Evolutionary conservation across 148 eudicot genomes (phyloP).

Genomic region (Vaccinium myrtillus): DNA sequence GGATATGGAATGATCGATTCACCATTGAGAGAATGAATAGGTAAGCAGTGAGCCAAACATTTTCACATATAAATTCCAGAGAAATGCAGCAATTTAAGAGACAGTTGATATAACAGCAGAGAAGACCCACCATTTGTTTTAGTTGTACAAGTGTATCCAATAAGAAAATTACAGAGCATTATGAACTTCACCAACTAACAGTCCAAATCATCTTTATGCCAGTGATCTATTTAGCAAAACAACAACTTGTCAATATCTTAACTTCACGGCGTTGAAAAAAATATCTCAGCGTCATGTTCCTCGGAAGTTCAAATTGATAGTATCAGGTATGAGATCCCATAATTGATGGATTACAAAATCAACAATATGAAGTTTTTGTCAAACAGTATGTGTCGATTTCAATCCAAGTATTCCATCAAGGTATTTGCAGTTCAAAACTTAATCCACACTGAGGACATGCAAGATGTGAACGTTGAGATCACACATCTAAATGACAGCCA

Average conservation of each 20-base stretch:
- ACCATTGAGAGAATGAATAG: not conserved
- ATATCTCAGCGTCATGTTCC: not conserved
- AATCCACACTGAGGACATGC: not conserved
- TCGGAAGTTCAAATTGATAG: not conserved
- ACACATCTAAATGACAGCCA: not conserved
- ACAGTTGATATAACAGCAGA: not conserved
- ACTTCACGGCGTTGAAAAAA: not conserved
- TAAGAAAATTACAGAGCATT: not conserved
- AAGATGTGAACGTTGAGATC: not conserved
- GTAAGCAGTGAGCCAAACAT: not conserved
- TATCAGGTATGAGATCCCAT: not conserved
- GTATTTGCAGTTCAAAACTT: constrained; percentile 4
- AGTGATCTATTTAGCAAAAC: not conserved
- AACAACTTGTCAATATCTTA: not conserved
- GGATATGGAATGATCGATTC: constrained; percentile 3
- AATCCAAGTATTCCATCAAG: not conserved
- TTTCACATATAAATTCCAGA: not conserved
- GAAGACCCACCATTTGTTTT: not conserved
- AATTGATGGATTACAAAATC: not conserved
- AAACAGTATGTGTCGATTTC: not conserved
- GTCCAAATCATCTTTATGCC: not conserved
- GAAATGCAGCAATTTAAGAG: constrained; percentile 2
- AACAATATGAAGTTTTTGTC: not conserved
- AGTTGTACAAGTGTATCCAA: not conserved
- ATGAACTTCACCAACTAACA: not conserved